Conservation (phyloP, 1,139 yeast species). For the Candida albicans region DNA sequence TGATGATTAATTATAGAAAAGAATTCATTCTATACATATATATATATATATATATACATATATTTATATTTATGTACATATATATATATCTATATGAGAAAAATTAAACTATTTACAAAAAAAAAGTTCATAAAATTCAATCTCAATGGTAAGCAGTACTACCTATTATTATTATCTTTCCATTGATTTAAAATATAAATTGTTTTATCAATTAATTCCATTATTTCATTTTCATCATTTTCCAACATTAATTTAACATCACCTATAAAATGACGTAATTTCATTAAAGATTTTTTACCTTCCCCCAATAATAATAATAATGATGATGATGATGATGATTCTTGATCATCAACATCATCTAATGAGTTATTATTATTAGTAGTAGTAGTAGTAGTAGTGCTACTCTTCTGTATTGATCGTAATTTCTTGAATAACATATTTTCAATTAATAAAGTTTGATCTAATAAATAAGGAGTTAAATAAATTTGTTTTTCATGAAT, state of each 20-base stretch:
- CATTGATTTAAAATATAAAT: conserved; percentile 29
- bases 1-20: no score
- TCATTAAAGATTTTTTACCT: conserved; percentile 13
- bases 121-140: no score
- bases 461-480: conserved; percentile 36
- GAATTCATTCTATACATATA: no score
- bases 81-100: not conserved
- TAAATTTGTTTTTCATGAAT: conserved; percentile 17
- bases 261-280: conserved; percentile 33
- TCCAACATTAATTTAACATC: conserved; percentile 32
- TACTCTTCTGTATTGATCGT: not conserved
- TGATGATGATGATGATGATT: no score
- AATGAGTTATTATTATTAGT: no score
- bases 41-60: not conserved
- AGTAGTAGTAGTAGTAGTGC: conserved; percentile 1
- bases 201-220: conserved; percentile 19
- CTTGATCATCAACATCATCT: not conserved
- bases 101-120: not conserved
- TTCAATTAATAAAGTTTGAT: conserved; percentile 34
- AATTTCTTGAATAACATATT: conserved; percentile 17
- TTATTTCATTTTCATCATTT: conserved; percentile 30
- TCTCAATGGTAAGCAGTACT: no score
- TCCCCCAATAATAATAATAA: conserved; percentile 1
- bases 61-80: not conserved
- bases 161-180: conserved; percentile 14